Evolutionary conservation across 2,329 filamentous ascomycete species (phyloP), one percentile per base, ranked within the genome.

Genomic region (Clonostachys sp.): DNA sequence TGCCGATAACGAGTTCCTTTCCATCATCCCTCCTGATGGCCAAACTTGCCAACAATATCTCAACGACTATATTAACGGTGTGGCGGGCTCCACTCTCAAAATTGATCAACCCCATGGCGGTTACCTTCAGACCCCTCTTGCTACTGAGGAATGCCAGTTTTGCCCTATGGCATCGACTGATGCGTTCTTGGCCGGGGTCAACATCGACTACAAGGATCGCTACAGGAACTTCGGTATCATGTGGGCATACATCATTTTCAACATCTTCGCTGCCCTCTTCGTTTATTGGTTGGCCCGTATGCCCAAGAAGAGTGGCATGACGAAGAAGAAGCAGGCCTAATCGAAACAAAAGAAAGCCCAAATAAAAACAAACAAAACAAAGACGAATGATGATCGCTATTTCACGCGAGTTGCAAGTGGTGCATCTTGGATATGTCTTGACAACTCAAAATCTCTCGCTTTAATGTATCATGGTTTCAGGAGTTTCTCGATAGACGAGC

Each of bases 161-260:
- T 84, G 81, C 63, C 54, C 70, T 1, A 59, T 82, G 7, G 56
- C 59, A 8, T 61, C 75, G 14, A 82, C 80, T 2, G 80, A 85
- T 56, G 52, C 57, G 4, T 81, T 73, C 57, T 63, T 84, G 34
- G 58, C 70, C 0, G 49, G 51, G 0, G 72, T 81, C 42, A 67
- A 71, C 43, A 73, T 78, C 48, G 59, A 71, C 49, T 88, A 84
- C 59, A 60, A 53, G 30, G 68, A 86, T 30, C 68, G 82, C 24
- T 89, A 84, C 84, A 75, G 84, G 48, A 86, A 89, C 60, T 85
- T 84, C 58, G 85, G 82, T 2, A 64, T 87, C 24, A 65, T 83
- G 45, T 83, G 77, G 69, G 74, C 71, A 0, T 86, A 79, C 50
- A 72, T 83, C 47, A 59, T 71, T 12, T 80, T 84, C 59, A 85